Evolutionary conservation across 2,329 filamentous ascomycete species (phyloP).

Genomic region (Fusarium xylarioides): DNA sequence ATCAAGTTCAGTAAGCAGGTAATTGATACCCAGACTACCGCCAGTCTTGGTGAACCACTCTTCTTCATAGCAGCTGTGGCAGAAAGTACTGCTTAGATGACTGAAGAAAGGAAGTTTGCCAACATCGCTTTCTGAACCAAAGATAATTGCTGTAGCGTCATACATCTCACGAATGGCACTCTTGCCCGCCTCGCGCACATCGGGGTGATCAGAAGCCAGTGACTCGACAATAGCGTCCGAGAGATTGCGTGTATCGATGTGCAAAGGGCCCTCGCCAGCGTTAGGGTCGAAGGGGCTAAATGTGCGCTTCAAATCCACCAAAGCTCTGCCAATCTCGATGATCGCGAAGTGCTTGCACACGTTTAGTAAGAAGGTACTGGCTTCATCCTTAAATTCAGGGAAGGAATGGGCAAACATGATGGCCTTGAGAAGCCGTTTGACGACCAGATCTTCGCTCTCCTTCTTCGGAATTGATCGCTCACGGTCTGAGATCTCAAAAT

Average conservation of each 20-base stretch:
- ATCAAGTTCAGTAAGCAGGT: conserved; percentile 84
- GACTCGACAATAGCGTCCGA: conserved; percentile 92
- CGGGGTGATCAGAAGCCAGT: conserved; percentile 82
- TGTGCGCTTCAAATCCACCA: conserved; percentile 80
- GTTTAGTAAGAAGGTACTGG: conserved; percentile 78
- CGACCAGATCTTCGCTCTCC: conserved; percentile 78
- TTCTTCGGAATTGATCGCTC: conserved; percentile 89
- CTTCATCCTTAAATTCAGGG: conserved; percentile 80
- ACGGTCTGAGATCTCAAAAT: conserved; percentile 79
- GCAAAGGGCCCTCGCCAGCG: conserved; percentile 86
- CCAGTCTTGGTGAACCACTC: conserved; percentile 99
- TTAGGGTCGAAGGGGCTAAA: conserved; percentile 84
- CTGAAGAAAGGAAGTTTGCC: conserved; percentile 85
- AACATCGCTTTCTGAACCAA: conserved; percentile 77
- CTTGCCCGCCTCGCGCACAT: conserved; percentile 85
- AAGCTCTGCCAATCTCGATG: conserved; percentile 85
- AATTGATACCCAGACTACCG: conserved; percentile 88
- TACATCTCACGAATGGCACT: conserved; percentile 80
- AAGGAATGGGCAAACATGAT: conserved; percentile 86
- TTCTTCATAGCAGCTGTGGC: conserved; percentile 94
- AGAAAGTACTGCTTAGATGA: conserved; percentile 83
- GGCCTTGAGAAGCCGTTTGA: conserved; percentile 90
- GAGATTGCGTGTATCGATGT: conserved; percentile 85
- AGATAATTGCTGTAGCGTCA: conserved; percentile 78
- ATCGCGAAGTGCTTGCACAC: conserved; percentile 91